Conservation (phyloP, 129 eudicot genomes). For the Smallanthus sonchifolius region DNA sequence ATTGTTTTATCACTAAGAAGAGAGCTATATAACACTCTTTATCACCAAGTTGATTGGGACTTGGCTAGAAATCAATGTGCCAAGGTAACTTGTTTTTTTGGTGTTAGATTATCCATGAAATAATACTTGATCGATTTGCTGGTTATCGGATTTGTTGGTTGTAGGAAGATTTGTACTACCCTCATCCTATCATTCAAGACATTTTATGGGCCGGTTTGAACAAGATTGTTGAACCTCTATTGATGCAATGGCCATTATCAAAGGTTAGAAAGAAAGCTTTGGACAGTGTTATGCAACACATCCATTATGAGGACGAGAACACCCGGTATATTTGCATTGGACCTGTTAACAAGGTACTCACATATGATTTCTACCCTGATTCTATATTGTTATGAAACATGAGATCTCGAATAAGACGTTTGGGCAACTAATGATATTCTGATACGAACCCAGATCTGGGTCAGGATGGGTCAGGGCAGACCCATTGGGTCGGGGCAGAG, state of each 20-base stretch:
- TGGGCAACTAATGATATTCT: too few species aligned
- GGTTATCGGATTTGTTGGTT: not conserved
- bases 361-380: not conserved
- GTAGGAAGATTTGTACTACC: slow-evolving; percentile 80
- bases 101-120: not conserved
- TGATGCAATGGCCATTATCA: slow-evolving; percentile 61
- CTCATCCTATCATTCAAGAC: slow-evolving; percentile 73
- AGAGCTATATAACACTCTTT: slow-evolving; percentile 45
- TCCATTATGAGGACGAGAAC: slow-evolving; percentile 71
- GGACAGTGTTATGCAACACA: slow-evolving; percentile 49
- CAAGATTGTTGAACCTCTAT: slow-evolving; percentile 51
- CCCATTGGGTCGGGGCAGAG: too few species aligned
- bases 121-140: not conserved
- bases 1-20: slow-evolving; percentile 42
- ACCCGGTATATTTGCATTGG: slow-evolving; percentile 66
- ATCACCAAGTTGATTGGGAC: slow-evolving; percentile 54
- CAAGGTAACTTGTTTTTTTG: slow-evolving; percentile 29
- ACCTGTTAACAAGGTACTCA: slow-evolving; percentile 65
- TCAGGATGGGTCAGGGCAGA: too few species aligned
- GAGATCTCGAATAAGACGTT: too few species aligned
- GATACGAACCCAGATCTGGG: too few species aligned
- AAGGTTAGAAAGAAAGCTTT: slow-evolving; percentile 63
- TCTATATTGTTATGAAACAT: too few species aligned
- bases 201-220: slow-evolving; percentile 56
- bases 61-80: slow-evolving; percentile 55